Evolutionary conservation across 2,329 filamentous ascomycete species (phyloP), one percentile per base, ranked within the genome.

Genomic region (Aspergillus clavatus): DNA sequence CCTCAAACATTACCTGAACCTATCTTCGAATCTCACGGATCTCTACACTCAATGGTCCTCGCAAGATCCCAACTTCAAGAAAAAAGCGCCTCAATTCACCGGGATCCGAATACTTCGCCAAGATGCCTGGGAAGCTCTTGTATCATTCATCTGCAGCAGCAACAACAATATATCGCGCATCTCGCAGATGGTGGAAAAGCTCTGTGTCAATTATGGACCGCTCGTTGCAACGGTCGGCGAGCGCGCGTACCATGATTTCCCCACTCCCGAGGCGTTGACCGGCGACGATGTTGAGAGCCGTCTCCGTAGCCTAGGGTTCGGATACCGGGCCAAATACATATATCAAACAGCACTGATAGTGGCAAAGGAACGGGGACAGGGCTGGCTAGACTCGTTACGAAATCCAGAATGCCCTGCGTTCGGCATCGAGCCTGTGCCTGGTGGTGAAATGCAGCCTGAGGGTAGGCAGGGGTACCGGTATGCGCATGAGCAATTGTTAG

Each of bases 91-190:
- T 0, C 83, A 84, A 45, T 98, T 98, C 65, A 84, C 85, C 0
- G 93, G 94, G 10, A 86, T 98, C 45, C 83, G 93, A 18, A 96
- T 98, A 54, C 72, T 98, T 36, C 87, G 85, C 58, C 93, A 98
- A 71, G 90, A 96, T 72, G 84, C 91, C 1, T 98, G 94, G 93
- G 93, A 98, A 68, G 83, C 93, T 0, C 75, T 98, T 18, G 75
- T 98, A 19, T 84, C 86, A 45, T 98, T 98, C 68, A 98, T 98
- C 53, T 98, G 93, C 76, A 96, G 90, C 69, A 95, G 89, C 69
- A 98, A 98, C 70, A 98, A 98, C 71, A 96, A 98, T 64, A 98
- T 98, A 49, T 79, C 84, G 2, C 82, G 93, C 29, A 98, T 98
- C 64, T 91, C 87, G 4, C 87, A 94, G 68, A 98, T 98, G 93